These are phyloP conservation scores for Macaranga tanarius DNA, from an alignment of 441 rosid genomes.

Conservation along the genomic window DNA sequence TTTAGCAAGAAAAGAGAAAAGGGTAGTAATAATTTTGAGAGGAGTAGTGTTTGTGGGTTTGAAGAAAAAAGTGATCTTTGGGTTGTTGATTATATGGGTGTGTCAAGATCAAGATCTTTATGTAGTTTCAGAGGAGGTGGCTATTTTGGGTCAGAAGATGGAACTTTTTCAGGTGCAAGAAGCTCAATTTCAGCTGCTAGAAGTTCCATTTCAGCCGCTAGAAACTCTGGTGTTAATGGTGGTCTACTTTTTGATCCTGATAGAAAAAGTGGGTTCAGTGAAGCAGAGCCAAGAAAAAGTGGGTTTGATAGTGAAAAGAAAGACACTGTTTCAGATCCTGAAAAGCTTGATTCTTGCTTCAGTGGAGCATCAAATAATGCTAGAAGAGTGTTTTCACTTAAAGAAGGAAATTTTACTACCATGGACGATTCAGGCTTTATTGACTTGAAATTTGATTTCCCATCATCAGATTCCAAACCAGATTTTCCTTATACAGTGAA, in stretches of 20 bases:
- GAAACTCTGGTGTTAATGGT: constrained; percentile 76
- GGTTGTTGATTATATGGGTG: constrained; percentile 72
- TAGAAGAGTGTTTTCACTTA: constrained; percentile 69
- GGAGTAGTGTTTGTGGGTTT: constrained; percentile 37
- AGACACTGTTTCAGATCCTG: constrained; percentile 42
- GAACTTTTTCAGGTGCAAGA: constrained; percentile 67
- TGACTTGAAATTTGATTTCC: constrained; percentile 79
- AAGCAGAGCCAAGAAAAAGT: constrained; percentile 57
- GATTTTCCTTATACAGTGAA: constrained; percentile 23
- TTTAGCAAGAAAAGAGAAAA: constrained; percentile 64
- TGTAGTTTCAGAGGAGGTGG: constrained; percentile 80
- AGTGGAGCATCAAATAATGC: constrained; percentile 24
- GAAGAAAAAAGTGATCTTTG: constrained; percentile 71
- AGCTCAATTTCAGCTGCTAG: constrained; percentile 54
- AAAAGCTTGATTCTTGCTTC: constrained; percentile 25
- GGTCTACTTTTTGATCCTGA: constrained; percentile 56
- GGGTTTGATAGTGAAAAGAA: constrained; percentile 44
- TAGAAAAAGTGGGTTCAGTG: constrained; percentile 56
- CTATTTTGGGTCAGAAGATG: constrained; percentile 67
- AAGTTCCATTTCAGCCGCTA: constrained; percentile 77
- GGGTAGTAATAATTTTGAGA: constrained; percentile 25
- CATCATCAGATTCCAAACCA: constrained; percentile 43
- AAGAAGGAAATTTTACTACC: constrained; percentile 67
- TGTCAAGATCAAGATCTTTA: constrained; percentile 89
- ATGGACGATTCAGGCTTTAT: constrained; percentile 89